Conservation (phyloP, 148 eudicot species). For the Polygonum aviculare region DNA sequence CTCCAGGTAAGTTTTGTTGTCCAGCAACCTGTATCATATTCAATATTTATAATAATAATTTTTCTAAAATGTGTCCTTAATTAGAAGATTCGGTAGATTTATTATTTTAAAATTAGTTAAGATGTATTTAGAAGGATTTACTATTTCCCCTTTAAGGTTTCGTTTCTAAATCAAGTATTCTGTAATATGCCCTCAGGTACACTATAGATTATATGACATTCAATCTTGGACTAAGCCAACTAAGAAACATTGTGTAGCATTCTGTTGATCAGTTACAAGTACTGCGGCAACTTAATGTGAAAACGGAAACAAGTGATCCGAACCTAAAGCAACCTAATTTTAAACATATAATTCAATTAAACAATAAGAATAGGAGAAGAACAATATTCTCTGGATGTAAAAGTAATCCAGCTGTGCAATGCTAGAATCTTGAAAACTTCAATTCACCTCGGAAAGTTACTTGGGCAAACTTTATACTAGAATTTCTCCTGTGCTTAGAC, state of each 20-base stretch:
- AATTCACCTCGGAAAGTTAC: background rate
- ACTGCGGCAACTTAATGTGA: background rate
- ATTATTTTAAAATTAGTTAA: no score
- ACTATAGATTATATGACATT: background rate
- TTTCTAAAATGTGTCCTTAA: no score
- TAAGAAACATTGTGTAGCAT: background rate
- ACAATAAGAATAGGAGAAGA: background rate
- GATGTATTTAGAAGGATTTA: no score
- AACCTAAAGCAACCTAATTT: background rate
- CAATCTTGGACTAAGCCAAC: background rate
- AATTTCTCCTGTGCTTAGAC: no score
- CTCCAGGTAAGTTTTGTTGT: conserved; percentile 53
- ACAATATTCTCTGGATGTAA: no score
- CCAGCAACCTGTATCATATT: background rate
- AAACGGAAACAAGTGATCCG: background rate
- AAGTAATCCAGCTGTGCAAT: background rate
- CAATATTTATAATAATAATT: background rate
- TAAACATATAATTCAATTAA: background rate
- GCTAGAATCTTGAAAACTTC: background rate
- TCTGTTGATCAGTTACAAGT: background rate
- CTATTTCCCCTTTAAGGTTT: no score
- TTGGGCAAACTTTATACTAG: background rate
- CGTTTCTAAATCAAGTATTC: no score
- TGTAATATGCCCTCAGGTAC: no score
- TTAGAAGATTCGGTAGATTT: no score